Base-by-base conservation (phyloP, 2,329 filamentous ascomycete genomes). In the Monilinia polystroma region DNA sequence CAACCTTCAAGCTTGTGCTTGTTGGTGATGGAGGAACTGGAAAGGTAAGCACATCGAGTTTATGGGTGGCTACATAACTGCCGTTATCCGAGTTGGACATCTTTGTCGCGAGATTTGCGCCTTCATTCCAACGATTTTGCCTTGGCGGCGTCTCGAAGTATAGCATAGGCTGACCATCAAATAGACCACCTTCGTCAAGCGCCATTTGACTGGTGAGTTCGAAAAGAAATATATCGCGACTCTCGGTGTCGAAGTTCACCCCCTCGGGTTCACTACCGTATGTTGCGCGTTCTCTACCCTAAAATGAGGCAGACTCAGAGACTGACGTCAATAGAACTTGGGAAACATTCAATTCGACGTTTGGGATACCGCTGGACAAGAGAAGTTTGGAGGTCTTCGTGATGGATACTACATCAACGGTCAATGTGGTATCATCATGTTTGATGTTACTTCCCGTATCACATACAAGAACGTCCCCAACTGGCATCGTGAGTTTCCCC, bases 401-500 rank as follows among this genome's bases (percentile, higher is more conserved):
- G 94, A 99, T 83, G 94, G 94, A 76, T 99, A 99, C 89, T 99
- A 99, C 87, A 99, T 99, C 87, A 97, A 97, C 85, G 94, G 94
- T 78, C 94, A 98, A 84, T 98, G 94, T 82, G 94, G 95, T 84
- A 97, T 99, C 86, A 98, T 99, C 89, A 99, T 99, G 94, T 99
- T 99, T 82, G 94, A 99, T 82, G 94, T 99, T 74, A 98, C 95
- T 72, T 97, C 94, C 75, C 92, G 95, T 79, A 98, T 99, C 81
- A 99, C 95, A 81, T 99, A 99, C 90, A 99, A 99, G 91, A 99
- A 99, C 86, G 95, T 99, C 72, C 95, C 95, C 84, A 98, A 98
- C 91, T 99, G 95, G 95, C 95, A 99, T 84, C 95, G 95, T 97
- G 89, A 80, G 92, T 88, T 69, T 23, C 26, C 11, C 45, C 53